Percentiles rank a stretch among this genome's conserved stretches.
phyloP scores from a whole-genome alignment of 345 rosid genomes.

The Melaleuca quinquenervia region DNA sequence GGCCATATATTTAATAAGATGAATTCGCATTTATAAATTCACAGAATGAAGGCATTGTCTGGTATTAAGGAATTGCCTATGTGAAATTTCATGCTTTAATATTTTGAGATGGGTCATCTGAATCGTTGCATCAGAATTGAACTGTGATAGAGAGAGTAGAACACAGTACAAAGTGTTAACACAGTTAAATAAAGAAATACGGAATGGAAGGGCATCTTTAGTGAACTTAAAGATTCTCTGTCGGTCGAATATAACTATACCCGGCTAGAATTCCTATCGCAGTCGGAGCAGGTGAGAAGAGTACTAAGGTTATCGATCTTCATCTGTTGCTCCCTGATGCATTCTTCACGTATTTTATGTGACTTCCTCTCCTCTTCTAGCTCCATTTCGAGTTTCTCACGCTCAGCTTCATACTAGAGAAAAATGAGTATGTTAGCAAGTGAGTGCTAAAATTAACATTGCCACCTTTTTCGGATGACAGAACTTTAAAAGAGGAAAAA shows the following conservation, averaged over 20 bases:
- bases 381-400: constrained; percentile 77
- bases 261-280: constrained; percentile 45
- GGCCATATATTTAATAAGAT: neutral
- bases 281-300: constrained; percentile 29
- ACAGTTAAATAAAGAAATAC: neutral
- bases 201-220: neutral
- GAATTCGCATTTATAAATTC: neutral
- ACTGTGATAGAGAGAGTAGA: neutral
- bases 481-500: neutral
- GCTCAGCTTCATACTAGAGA: constrained; percentile 79
- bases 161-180: neutral
- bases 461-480: neutral
- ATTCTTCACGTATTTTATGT: constrained; percentile 52
- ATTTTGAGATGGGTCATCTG: neutral
- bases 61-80: neutral
- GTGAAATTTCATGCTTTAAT: neutral
- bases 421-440: neutral
- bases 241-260: constrained; percentile 19
- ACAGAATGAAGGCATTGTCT: neutral
- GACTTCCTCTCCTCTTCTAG: constrained; percentile 81
- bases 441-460: neutral
- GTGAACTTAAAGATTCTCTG: neutral
- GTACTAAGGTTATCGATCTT: constrained; percentile 53
- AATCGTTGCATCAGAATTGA: neutral
- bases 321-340: constrained; percentile 59